These are phyloP conservation scores for Saccharomyces hybrid DNA, from an alignment of 1,139 yeast species.

Conservation along the genomic window DNA sequence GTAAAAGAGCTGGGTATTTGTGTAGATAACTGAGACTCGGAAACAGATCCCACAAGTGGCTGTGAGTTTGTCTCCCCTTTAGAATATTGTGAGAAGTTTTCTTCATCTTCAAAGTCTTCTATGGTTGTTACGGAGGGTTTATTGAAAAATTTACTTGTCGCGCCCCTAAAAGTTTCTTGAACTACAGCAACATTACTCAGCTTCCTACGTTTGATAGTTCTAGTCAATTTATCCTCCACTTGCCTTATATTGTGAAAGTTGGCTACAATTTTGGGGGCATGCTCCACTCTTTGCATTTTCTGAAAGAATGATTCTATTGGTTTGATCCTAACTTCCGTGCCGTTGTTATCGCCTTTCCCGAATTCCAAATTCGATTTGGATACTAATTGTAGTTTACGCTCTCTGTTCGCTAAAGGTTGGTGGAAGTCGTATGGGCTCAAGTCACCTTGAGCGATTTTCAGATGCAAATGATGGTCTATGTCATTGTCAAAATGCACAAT, in stretches of 20 bases:
- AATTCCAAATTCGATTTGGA: slow-evolving; percentile 21
- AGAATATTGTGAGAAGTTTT: slow-evolving; percentile 4
- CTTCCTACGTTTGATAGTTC: slow-evolving; percentile 5
- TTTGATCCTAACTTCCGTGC: slow-evolving; percentile 1
- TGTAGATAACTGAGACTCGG: slow-evolving; percentile 25
- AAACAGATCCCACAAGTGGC: neutral
- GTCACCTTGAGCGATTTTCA: slow-evolving; percentile 54
- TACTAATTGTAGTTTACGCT: slow-evolving; percentile 20
- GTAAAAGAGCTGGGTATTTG: slow-evolving; percentile 33
- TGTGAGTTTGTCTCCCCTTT: slow-evolving; percentile 21
- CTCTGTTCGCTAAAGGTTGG: slow-evolving; percentile 36
- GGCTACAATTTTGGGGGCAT: neutral
- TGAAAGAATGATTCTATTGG: slow-evolving; percentile 11
- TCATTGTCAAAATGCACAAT: slow-evolving; percentile 32
- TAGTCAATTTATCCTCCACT: slow-evolving; percentile 7
- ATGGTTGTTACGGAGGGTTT: neutral
- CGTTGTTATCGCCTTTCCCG: neutral
- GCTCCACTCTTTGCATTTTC: neutral
- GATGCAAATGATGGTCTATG: slow-evolving; percentile 40
- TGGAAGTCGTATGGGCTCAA: slow-evolving; percentile 58
- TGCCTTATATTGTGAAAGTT: neutral
- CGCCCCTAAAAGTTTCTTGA: neutral
- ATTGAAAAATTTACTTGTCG: neutral
- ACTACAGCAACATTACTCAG: neutral
- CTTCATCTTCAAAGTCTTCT: neutral